Conservation (phyloP, 257 asterid species). For the Mitragyna speciosa region DNA sequence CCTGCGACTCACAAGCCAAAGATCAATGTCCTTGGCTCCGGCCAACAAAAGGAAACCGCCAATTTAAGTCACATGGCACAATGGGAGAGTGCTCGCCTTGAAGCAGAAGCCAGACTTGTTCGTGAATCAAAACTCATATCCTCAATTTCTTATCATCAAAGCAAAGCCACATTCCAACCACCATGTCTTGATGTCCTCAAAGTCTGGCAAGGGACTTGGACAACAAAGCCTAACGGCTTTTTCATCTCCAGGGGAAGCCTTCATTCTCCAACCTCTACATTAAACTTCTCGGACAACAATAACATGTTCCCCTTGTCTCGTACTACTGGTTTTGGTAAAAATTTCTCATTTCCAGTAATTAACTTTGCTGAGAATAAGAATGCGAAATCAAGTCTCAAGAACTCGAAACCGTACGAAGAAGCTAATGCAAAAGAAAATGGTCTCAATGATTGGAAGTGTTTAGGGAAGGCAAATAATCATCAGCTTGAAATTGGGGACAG, state of each 20-base stretch:
- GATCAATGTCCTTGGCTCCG: not conserved
- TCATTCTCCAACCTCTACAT: slow-evolving; percentile 15
- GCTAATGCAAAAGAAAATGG: not conserved
- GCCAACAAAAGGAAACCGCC: slow-evolving; percentile 22
- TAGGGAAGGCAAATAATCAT: not conserved
- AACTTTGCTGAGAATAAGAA: not conserved
- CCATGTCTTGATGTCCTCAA: slow-evolving; percentile 32
- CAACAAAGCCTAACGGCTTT: not conserved
- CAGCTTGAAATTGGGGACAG: not conserved
- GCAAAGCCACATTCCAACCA: not conserved
- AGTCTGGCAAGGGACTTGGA: slow-evolving; percentile 19
- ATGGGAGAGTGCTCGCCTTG: slow-evolving; percentile 40
- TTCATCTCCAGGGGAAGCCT: not conserved
- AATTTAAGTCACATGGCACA: slow-evolving; percentile 40
- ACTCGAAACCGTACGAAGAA: not conserved
- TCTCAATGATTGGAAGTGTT: not conserved
- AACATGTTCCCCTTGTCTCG: no score
- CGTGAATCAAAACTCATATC: slow-evolving; percentile 7
- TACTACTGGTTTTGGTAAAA: not conserved
- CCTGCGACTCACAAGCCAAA: slow-evolving; percentile 35
- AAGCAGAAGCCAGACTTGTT: slow-evolving; percentile 37
- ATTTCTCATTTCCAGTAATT: not conserved
- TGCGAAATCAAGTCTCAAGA: not conserved
- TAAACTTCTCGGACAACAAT: slow-evolving; percentile 3
- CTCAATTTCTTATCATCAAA: not conserved